phyloP scores from a whole-genome alignment of 176 grass and related monocot species.

The Oryza punctata region DNA sequence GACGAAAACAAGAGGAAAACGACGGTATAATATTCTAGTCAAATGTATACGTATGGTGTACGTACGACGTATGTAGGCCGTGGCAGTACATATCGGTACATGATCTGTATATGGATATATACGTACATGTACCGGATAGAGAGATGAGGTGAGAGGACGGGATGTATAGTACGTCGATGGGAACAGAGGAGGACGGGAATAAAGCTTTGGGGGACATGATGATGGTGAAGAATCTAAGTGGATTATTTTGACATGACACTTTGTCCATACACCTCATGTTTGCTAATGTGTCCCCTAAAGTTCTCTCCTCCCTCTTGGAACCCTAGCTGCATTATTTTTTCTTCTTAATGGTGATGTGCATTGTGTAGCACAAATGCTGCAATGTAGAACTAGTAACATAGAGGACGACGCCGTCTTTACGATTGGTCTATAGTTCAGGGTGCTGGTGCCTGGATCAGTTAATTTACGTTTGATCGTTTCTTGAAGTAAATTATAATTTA shows the following conservation, averaged over 20 bases:
- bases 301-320: slow-evolving; percentile 14
- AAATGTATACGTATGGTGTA: slow-evolving; percentile 18
- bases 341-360: slow-evolving; percentile 9
- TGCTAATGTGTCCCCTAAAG: slow-evolving; percentile 52
- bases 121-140: background rate
- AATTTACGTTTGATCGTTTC: background rate
- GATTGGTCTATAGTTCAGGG: background rate
- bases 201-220: slow-evolving; percentile 44
- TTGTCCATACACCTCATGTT: slow-evolving; percentile 56
- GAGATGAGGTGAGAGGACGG: slow-evolving; percentile 29
- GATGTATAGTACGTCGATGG: slow-evolving; percentile 29
- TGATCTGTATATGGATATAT: background rate
- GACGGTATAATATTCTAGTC: slow-evolving; percentile 23
- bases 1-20: slow-evolving; percentile 14
- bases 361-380: slow-evolving; percentile 12
- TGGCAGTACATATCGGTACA: background rate
- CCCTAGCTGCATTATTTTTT: background rate
- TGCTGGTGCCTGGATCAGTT: background rate
- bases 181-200: slow-evolving; percentile 22
- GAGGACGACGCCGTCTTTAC: background rate
- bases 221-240: slow-evolving; percentile 54
- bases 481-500: too few relatives aligned
- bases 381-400: background rate
- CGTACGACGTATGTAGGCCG: slow-evolving; percentile 19
- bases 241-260: slow-evolving; percentile 65